Conservation (phyloP, 2,329 filamentous ascomycete species). For the Mycosphaerella sp. region DNA sequence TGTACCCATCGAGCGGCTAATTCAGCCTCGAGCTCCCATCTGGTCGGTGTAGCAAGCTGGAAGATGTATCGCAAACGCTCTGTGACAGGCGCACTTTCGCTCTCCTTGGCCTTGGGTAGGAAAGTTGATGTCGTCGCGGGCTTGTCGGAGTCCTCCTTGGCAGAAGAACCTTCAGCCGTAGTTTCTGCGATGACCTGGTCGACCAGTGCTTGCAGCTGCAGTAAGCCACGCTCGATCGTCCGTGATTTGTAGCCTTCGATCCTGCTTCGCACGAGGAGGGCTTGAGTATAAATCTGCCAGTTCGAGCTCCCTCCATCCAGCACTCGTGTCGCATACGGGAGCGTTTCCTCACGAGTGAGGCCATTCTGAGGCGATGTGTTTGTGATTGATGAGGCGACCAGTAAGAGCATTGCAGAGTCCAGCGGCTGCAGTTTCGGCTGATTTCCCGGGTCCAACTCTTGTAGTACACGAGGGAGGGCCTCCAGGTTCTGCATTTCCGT, state of each 20-base stretch:
- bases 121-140: constrained; percentile 61
- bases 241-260: constrained; percentile 83
- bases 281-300: constrained; percentile 97
- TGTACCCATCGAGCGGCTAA: constrained; percentile 87
- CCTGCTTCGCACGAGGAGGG: constrained; percentile 77
- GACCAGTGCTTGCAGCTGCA: constrained; percentile 91
- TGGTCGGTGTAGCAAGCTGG: constrained; percentile 71
- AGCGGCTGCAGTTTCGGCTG: constrained; percentile 77
- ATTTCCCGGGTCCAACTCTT: constrained; percentile 62
- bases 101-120: constrained; percentile 65
- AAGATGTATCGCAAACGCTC: constrained; percentile 79
- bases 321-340: constrained; percentile 85
- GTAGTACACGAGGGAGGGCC: constrained; percentile 55
- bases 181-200: constrained; percentile 94
- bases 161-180: constrained; percentile 11
- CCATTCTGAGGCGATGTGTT: constrained; percentile 81
- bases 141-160: constrained; percentile 25
- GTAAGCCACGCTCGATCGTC: constrained; percentile 79
- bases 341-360: constrained; percentile 84
- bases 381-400: constrained; percentile 74
- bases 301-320: constrained; percentile 84
- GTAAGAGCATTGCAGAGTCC: constrained; percentile 82
- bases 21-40: constrained; percentile 93
- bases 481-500: constrained; percentile 42
- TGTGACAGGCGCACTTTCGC: constrained; percentile 69